These are phyloP conservation scores for Phytophthora cajani DNA, from an alignment of 352 stramenopile species.

Conservation along the genomic window DNA sequence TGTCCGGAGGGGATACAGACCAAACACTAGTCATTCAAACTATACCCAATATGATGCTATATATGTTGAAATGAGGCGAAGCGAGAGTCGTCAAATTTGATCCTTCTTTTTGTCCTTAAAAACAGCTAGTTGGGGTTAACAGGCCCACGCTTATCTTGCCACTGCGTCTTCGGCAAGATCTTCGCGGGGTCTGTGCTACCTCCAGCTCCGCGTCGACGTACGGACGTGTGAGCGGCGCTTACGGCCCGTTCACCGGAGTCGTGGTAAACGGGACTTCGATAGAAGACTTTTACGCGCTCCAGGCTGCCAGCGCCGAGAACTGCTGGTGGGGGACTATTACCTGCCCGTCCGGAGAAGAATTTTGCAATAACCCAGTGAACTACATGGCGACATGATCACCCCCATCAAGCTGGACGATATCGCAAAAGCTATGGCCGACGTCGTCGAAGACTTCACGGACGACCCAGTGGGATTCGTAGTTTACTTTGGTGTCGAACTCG, in stretches of 20 bases:
- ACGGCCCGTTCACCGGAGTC: not conserved
- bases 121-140: no score
- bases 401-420: constrained; percentile 3
- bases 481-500: not conserved
- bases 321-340: constrained; percentile 8
- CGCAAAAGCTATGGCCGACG: not conserved
- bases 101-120: no score
- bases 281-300: not conserved
- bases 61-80: no score
- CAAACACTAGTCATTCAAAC: no score
- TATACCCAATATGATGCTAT: no score
- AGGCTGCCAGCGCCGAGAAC: not conserved
- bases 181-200: not conserved
- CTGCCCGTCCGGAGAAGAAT: not conserved
- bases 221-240: not conserved
- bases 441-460: constrained; percentile 1
- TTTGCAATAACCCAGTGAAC: constrained; percentile 6
- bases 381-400: not conserved
- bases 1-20: no score
- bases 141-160: no score
- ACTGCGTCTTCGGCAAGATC: not conserved
- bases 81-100: no score
- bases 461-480: constrained; percentile 1
- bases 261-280: not conserved
- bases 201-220: not conserved